Percentiles rank a stretch among this genome's conserved stretches.
phyloP scores from a whole-genome alignment of 2,329 filamentous ascomycete genomes.

The Ascochyta pisi region DNA sequence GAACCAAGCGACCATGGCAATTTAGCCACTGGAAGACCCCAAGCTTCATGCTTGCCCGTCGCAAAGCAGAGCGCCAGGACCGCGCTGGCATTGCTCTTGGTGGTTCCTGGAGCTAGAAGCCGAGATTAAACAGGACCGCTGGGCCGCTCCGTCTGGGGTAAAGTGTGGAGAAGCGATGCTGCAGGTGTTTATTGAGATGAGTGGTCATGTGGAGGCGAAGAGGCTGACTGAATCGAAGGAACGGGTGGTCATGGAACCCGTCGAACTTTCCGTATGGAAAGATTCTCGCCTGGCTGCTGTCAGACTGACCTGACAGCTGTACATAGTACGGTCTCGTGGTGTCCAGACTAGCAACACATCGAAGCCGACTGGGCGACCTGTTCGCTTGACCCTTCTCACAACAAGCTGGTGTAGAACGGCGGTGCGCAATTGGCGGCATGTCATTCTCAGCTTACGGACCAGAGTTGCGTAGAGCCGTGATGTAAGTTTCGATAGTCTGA shows the following conservation, averaged over 20 bases:
- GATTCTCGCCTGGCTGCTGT: conserved; percentile 15
- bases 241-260: conserved; percentile 4
- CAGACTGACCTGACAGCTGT: conserved; percentile 14
- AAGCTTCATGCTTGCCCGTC: conserved; percentile 17
- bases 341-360: background rate
- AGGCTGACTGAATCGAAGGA: conserved; percentile 13
- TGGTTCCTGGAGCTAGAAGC: conserved; percentile 21
- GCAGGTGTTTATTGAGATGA: conserved; percentile 16
- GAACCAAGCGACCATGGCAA: conserved; percentile 9
- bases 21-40: conserved; percentile 18
- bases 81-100: conserved; percentile 5
- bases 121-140: conserved; percentile 21
- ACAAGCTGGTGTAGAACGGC: conserved; percentile 10
- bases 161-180: conserved; percentile 22
- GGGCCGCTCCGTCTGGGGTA: conserved; percentile 21
- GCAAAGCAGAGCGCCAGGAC: conserved; percentile 6
- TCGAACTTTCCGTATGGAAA: conserved; percentile 4
- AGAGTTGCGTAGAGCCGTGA: conserved; percentile 11
- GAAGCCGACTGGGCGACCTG: conserved; percentile 1
- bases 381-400: background rate
- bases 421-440: conserved; percentile 14
- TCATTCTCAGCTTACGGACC: conserved; percentile 8
- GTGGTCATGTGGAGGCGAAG: conserved; percentile 19
- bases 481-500: conserved; percentile 17
- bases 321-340: background rate